Evolutionary conservation across 306 rosid species (phyloP).

Genomic region (Inga leiocalycina): DNA sequence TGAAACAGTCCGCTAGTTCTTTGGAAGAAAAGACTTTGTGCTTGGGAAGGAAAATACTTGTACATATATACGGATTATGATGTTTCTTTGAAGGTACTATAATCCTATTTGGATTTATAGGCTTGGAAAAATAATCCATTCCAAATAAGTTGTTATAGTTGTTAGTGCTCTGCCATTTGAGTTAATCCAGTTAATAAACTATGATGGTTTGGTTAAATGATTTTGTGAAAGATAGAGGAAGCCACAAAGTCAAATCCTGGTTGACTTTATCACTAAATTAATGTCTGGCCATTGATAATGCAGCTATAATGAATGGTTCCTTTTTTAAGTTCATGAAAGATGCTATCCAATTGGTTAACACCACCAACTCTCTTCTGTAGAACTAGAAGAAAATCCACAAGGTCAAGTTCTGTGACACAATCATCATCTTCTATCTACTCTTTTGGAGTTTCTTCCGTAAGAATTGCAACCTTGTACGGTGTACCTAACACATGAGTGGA

Average conservation of each 20-base stretch:
- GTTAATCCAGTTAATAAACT: background rate
- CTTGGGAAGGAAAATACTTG: background rate
- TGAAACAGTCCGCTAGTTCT: background rate
- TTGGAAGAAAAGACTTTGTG: background rate
- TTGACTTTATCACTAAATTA: slow-evolving; percentile 32
- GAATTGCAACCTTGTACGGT: background rate
- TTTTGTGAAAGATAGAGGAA: background rate
- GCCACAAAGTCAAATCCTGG: slow-evolving; percentile 2
- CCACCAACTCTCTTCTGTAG: slow-evolving; percentile 51
- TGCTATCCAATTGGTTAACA: background rate
- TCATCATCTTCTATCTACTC: slow-evolving; percentile 45
- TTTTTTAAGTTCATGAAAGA: slow-evolving; percentile 14
- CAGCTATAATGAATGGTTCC: background rate
- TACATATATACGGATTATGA: background rate
- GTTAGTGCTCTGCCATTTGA: background rate
- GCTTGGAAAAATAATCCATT: background rate
- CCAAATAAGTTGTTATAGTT: background rate
- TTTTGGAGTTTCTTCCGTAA: slow-evolving; percentile 15
- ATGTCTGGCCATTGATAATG: background rate
- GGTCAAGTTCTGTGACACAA: slow-evolving; percentile 89
- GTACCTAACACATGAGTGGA: slow-evolving; percentile 67
- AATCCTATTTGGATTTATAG: background rate
- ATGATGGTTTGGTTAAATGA: background rate
- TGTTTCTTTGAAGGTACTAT: background rate
- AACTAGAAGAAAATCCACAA: slow-evolving; percentile 39